Conservation (phyloP, 345 rosid species). For the Eucalyptus pauciflora region DNA sequence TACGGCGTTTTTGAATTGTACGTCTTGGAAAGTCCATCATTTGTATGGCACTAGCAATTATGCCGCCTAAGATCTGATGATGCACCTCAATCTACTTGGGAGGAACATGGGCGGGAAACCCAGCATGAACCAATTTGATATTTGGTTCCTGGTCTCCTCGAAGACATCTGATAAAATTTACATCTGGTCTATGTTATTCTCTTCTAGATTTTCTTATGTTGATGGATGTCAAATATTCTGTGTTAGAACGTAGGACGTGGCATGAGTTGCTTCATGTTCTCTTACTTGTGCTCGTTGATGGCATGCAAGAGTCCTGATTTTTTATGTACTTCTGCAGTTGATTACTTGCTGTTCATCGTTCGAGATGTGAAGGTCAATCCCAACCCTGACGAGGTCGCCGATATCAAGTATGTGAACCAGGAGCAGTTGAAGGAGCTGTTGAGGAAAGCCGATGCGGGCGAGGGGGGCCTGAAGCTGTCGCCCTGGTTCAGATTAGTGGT, state of each 20-base stretch:
- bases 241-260: not conserved
- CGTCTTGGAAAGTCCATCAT: not conserved
- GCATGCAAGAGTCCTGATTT: not conserved
- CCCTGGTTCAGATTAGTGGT: conserved; percentile 95
- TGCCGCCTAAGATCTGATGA: not conserved
- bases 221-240: not conserved
- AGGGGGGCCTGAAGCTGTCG: conserved; percentile 71
- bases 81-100: not conserved
- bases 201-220: not conserved
- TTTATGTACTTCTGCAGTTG: conserved; percentile 39
- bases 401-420: conserved; percentile 63
- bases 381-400: conserved; percentile 92
- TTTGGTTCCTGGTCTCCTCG: not conserved
- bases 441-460: conserved; percentile 85
- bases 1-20: not conserved
- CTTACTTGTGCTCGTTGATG: not conserved
- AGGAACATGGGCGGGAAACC: not conserved
- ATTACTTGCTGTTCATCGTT: conserved; percentile 76
- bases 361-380: conserved; percentile 60
- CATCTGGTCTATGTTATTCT: not conserved
- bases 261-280: not conserved
- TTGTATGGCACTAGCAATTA: not conserved
- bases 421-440: conserved; percentile 74
- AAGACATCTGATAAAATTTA: not conserved
- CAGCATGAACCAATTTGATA: not conserved